Conservation (phyloP, 2,329 filamentous ascomycete species). For the Claviceps monticola region DNA sequence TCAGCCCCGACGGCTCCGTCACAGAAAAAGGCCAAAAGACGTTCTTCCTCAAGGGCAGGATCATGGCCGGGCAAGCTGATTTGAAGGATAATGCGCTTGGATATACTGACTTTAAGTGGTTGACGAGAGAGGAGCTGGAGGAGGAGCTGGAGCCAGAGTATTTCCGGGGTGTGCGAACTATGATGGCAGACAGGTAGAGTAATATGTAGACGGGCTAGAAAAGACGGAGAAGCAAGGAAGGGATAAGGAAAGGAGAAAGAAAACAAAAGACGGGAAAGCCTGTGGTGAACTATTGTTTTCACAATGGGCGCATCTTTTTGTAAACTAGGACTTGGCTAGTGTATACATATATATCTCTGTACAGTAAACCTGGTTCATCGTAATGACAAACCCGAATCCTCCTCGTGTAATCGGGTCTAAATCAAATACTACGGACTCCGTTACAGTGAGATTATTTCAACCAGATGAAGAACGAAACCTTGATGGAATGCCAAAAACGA, state of each 20-base stretch:
- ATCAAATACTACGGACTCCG: no score
- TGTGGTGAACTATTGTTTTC: not conserved
- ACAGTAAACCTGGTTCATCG: not conserved
- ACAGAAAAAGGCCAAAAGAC: conserved; percentile 56
- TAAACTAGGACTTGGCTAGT: not conserved
- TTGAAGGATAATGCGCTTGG: conserved; percentile 57
- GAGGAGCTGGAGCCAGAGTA: conserved; percentile 52
- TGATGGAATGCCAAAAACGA: no score
- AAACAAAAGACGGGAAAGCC: not conserved
- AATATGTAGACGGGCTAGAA: not conserved
- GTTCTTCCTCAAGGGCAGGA: conserved; percentile 92
- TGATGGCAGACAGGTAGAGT: conserved; percentile 62
- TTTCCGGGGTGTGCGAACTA: conserved; percentile 63
- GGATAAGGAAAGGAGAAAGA: not conserved
- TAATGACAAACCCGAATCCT: not conserved
- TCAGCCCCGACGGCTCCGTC: conserved; percentile 28
- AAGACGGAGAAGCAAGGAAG: not conserved
- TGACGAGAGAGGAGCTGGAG: conserved; percentile 77
- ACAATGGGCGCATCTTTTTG: not conserved
- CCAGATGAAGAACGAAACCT: no score
- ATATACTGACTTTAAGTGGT: conserved; percentile 77
- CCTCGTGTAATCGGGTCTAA: not conserved
- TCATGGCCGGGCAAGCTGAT: conserved; percentile 92
- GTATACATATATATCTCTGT: conserved; percentile 1
- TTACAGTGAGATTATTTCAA: no score